Evolutionary conservation across 331 rosid genomes (phyloP).

Genomic region (Pyrus hybrid): DNA sequence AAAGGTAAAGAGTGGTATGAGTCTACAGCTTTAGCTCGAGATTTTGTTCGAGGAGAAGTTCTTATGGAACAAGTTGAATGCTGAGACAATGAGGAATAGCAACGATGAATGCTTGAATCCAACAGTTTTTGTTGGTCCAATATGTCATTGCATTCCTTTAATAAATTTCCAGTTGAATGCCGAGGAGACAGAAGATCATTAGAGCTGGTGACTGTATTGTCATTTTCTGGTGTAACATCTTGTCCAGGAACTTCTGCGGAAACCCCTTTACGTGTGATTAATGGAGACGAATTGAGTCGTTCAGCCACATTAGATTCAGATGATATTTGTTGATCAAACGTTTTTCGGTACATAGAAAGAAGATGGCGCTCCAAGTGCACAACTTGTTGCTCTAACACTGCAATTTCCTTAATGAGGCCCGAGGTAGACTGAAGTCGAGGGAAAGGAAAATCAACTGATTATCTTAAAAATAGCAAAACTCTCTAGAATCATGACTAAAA

Average conservation of each 20-base stretch:
- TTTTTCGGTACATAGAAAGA: constrained; percentile 66
- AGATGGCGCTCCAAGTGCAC: constrained; percentile 66
- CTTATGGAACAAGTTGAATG: constrained; percentile 48
- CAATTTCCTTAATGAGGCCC: constrained; percentile 74
- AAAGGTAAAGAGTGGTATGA: constrained; percentile 83
- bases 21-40: constrained; percentile 46
- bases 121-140: constrained; percentile 36
- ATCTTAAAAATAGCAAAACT: neutral
- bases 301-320: constrained; percentile 32
- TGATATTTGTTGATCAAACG: constrained; percentile 47
- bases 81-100: constrained; percentile 64
- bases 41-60: constrained; percentile 34
- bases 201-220: constrained; percentile 21
- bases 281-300: neutral
- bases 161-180: constrained; percentile 25
- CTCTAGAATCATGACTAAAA: too few relatives aligned
- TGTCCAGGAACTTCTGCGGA: neutral
- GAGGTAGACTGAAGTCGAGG: constrained; percentile 49
- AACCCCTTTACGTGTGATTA: neutral
- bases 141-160: constrained; percentile 30
- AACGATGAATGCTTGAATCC: constrained; percentile 62
- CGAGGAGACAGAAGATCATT: constrained; percentile 26
- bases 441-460: constrained; percentile 8
- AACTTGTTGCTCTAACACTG: constrained; percentile 77
- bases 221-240: constrained; percentile 27